Evolutionary conservation across 257 asterid genomes (phyloP).

Genomic region (Nicotiana tabacum): DNA sequence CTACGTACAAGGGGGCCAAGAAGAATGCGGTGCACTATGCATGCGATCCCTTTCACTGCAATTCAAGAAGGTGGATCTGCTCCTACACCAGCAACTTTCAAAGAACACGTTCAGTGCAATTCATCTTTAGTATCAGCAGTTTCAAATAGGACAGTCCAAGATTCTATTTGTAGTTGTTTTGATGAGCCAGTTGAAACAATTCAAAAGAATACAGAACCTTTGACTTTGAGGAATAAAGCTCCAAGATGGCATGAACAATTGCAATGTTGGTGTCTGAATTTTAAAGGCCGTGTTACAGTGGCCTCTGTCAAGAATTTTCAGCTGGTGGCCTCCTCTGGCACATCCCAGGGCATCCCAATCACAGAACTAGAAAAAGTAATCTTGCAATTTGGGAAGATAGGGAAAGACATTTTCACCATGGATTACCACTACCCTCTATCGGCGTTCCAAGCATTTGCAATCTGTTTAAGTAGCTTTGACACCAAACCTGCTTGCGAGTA

Average conservation of each 20-base stretch:
- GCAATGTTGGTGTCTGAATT: slow-evolving; percentile 75
- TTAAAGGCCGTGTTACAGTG: slow-evolving; percentile 59
- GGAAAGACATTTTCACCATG: slow-evolving; percentile 70
- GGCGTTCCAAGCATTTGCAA: slow-evolving; percentile 68
- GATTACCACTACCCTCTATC: slow-evolving; percentile 66
- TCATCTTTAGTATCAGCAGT: slow-evolving; percentile 17
- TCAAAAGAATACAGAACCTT: neutral
- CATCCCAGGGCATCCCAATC: slow-evolving; percentile 28
- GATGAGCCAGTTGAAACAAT: slow-evolving; percentile 15
- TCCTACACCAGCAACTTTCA: neutral
- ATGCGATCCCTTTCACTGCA: no score
- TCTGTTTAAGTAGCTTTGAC: slow-evolving; percentile 71
- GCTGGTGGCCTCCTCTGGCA: slow-evolving; percentile 45
- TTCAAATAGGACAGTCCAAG: slow-evolving; percentile 11
- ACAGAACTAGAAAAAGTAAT: slow-evolving; percentile 53
- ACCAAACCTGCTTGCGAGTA: slow-evolving; percentile 61
- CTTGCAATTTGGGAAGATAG: slow-evolving; percentile 63
- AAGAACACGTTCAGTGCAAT: neutral
- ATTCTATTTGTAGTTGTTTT: slow-evolving; percentile 2
- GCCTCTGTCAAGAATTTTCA: slow-evolving; percentile 80
- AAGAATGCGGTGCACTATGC: no score
- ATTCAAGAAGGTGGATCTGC: no score
- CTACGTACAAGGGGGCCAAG: slow-evolving; percentile 24
- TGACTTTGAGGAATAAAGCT: slow-evolving; percentile 34
- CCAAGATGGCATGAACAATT: slow-evolving; percentile 77